A percentile compares a stretch with the other conserved stretches of the same genome.
Conservation (phyloP, 257 asterid genomes). For the Solanum acaule region DNA sequence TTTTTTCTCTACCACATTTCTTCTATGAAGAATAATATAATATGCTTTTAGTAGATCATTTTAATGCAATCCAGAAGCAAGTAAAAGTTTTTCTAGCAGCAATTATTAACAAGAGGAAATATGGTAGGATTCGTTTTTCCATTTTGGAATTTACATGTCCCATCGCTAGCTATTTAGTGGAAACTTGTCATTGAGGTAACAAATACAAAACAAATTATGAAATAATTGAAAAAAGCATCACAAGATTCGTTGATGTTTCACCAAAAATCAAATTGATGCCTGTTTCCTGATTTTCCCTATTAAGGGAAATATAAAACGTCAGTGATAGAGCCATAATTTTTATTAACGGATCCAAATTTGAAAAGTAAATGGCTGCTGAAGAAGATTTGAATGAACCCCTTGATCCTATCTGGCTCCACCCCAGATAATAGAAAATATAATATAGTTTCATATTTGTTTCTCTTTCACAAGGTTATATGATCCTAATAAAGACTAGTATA, state of each 20-base stretch:
- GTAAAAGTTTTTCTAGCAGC: not conserved
- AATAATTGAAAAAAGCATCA: no score
- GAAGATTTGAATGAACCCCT: not conserved
- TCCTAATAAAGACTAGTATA: not conserved
- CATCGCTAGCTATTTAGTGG: not conserved
- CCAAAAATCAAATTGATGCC: not conserved
- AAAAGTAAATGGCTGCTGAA: no score
- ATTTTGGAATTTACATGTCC: not conserved
- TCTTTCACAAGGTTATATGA: not conserved
- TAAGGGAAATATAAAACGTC: no score
- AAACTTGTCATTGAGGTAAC: not conserved
- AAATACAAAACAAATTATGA: no score
- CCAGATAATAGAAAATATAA: no score
- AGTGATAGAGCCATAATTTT: not conserved
- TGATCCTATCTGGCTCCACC: not conserved
- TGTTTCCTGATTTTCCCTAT: not conserved
- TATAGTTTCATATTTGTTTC: not conserved
- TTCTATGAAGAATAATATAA: not conserved
- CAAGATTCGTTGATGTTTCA: not conserved
- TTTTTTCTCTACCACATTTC: not conserved
- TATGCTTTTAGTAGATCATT: not conserved
- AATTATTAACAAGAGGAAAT: not conserved
- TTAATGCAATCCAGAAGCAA: not conserved
- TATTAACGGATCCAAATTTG: no score
- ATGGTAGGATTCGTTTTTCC: not conserved